phyloP scores from a whole-genome alignment of 225 moss, liverwort and hornwort species.

The Sphagnum tenellum region DNA sequence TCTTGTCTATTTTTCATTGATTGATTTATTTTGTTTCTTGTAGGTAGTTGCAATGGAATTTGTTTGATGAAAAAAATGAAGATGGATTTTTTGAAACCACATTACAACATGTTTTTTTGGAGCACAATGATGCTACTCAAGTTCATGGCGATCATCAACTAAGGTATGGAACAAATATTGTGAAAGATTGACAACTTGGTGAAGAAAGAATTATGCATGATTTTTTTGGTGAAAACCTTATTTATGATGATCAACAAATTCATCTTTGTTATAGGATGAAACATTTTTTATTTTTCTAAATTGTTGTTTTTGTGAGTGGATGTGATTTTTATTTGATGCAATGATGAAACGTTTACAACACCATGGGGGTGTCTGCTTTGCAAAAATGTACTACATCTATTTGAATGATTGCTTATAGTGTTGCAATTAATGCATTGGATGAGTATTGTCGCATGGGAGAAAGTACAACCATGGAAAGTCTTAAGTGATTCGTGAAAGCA shows the following conservation, averaged over 20 bases:
- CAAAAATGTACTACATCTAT: background rate
- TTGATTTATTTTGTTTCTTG: no score
- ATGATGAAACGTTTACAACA: background rate
- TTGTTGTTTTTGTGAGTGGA: background rate
- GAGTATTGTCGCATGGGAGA: no score
- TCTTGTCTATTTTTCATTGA: no score
- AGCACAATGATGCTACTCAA: no score
- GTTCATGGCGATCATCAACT: no score
- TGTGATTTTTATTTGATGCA: background rate
- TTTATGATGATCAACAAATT: background rate
- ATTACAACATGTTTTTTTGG: no score
- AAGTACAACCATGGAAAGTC: background rate
- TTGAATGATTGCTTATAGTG: background rate
- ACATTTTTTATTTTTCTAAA: background rate
- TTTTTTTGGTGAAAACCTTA: background rate
- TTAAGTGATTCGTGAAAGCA: background rate
- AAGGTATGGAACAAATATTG: no score
- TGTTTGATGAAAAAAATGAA: no score
- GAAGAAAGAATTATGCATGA: background rate
- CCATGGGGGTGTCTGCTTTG: background rate
- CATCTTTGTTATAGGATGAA: background rate
- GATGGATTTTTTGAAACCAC: no score
- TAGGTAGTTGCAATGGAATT: no score
- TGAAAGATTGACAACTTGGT: no score
- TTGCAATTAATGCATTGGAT: background rate